Evolutionary conservation across 768 basidiomycete species (phyloP), one percentile per base, ranked within the genome.

Genomic region (Agrocybe pediades): DNA sequence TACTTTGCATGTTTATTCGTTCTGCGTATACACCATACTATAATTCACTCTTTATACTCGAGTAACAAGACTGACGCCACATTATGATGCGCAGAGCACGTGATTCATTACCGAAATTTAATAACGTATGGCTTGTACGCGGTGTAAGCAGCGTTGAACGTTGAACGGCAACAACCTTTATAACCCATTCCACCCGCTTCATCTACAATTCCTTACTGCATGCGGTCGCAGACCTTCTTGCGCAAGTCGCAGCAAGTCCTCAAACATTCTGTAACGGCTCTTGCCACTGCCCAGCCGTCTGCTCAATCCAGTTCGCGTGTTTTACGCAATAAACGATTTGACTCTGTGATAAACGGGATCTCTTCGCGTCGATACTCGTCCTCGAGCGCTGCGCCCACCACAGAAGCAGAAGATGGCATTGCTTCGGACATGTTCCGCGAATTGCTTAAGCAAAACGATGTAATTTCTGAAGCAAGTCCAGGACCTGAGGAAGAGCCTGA

Each of bases 401-500:
- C 48, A 17, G 65, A 57, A 20, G 41, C 62, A 9, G 61, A 55
- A 21, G 60, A 61, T 21, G 20, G 17, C 49, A 27, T 29, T 13
- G 7, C 53, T 45, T 36, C n/a, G n/a, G n/a, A 41, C 43, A 16
- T 29, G 49, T 33, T 46, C 56, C 16, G n/a, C 40, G 17, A 27
- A 41, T n/a, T 42, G 25, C 7, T 16, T 23, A 29, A 50, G 19
- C 24, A 24, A 41, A 49, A 26, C 24, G n/a, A 25, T 41, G 13
- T 6, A 13, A 19, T 56, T 46, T 42, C 56, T 17, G 63, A 62
- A 17, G 39, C 57, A 36, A 54, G 57, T 48, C 51, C 59, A 57
- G 56, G 68, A 2, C 17, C 65, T 6, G 80, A 80, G 36, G 78
- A 77, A 41, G 64, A 66, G 19, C 81, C 80, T 44, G 81, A 79